Percentiles rank a stretch among this genome's conserved stretches.
These are phyloP conservation scores for Cercospora sp. DNA, from an alignment of 2,329 filamentous ascomycete species.

Conservation along the genomic window DNA sequence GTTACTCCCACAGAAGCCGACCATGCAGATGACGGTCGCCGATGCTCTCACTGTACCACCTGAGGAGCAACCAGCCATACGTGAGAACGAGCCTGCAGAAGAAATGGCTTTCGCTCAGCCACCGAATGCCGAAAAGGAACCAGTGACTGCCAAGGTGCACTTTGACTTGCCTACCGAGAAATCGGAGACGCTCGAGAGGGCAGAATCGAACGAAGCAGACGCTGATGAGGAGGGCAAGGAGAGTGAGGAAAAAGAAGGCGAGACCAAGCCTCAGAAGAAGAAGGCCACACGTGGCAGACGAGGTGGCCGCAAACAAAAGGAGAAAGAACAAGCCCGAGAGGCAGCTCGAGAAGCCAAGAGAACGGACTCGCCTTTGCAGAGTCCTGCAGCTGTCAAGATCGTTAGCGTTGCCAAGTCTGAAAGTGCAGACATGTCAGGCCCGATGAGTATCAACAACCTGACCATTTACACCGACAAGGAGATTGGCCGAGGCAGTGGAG, in stretches of 20 bases:
- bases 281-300: conserved; percentile 53
- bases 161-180: conserved; percentile 19
- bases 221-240: conserved; percentile 18
- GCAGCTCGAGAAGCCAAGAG: conserved; percentile 42
- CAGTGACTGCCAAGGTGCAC: conserved; percentile 19
- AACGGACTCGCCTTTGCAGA: conserved; percentile 15
- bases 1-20: conserved; percentile 1
- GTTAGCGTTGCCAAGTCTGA: conserved; percentile 48
- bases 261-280: conserved; percentile 45
- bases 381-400: conserved; percentile 39
- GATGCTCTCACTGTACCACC: background rate
- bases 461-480: conserved; percentile 61
- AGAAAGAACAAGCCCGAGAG: conserved; percentile 41
- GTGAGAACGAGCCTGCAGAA: conserved; percentile 38
- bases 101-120: conserved; percentile 39
- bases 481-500: conserved; percentile 80
- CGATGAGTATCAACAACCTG: conserved; percentile 61
- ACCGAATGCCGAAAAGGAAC: conserved; percentile 10
- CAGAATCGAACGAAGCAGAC: conserved; percentile 24
- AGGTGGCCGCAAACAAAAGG: conserved; percentile 48
- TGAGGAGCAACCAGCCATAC: conserved; percentile 21
- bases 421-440: conserved; percentile 46
- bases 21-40: conserved; percentile 3
- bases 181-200: conserved; percentile 10
- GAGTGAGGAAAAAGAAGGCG: conserved; percentile 32